Percentiles rank a stretch among this genome's conserved stretches.
These are phyloP conservation scores for Pharus latifolius DNA, from an alignment of 176 grass and related monocot species.

Conservation along the genomic window DNA sequence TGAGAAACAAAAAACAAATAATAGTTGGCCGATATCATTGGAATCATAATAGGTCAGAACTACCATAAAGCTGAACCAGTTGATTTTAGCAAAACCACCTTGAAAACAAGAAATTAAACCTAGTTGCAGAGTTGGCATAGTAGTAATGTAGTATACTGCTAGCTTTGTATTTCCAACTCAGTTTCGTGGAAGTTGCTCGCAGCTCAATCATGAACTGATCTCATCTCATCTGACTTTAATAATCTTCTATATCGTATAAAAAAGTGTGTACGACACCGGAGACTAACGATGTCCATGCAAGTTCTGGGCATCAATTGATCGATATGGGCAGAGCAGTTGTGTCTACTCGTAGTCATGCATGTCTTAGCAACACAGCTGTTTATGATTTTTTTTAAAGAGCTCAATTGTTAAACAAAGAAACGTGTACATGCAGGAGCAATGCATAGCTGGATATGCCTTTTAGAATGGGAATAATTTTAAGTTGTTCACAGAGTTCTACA, in stretches of 20 bases:
- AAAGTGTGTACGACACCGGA: constrained; percentile 1
- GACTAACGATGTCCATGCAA: background rate
- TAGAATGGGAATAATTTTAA: background rate
- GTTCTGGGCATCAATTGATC: background rate
- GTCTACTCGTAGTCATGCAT: constrained; percentile 4
- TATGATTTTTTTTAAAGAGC: background rate
- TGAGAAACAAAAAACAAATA: too few relatives aligned
- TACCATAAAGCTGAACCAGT: too few relatives aligned
- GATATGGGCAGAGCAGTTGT: constrained; percentile 18
- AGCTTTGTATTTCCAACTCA: background rate
- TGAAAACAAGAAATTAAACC: too few relatives aligned
- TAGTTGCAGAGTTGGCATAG: too few relatives aligned
- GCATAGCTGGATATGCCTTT: background rate
- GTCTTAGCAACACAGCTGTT: constrained; percentile 19
- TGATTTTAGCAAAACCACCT: too few relatives aligned
- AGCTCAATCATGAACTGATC: background rate
- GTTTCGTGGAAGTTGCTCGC: constrained; percentile 22
- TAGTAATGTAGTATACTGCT: too few relatives aligned
- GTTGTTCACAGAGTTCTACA: too few relatives aligned
- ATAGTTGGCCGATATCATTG: too few relatives aligned
- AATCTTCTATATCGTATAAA: constrained; percentile 24
- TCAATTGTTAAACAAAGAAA: background rate
- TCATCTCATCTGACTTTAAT: background rate
- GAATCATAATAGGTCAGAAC: too few relatives aligned
- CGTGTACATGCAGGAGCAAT: background rate